Base-by-base conservation (phyloP, 768 basidiomycete genomes). In the Mycena polygramma region DNA sequence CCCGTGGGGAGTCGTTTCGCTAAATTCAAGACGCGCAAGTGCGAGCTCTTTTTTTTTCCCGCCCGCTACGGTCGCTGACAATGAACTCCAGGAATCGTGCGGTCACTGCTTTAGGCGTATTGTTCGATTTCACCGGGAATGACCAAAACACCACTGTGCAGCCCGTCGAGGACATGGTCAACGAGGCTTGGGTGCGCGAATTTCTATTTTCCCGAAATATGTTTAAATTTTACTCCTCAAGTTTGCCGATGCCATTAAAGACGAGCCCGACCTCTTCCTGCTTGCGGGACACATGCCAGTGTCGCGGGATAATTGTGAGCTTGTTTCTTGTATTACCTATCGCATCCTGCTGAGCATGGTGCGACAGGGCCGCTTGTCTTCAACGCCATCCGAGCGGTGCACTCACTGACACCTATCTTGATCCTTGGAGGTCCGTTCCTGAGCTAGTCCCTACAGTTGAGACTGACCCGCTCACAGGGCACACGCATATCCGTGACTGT, bases 221-320 rank as follows among this genome's bases (percentile, higher is more conserved):
- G n/a, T n/a, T n/a, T n/a, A n/a, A n/a, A n/a, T n/a, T 35, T 63
- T 8, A 36, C 10, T 68, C 17, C 35, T 39, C 37, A 36, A 93
- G 95, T 97, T 97, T 78, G 73, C 80, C 1, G 90, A 93, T 17
- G 94, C 92, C 1, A 95, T 96, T 69, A 79, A 84, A 49, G 92
- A 94, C 11, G 90, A 91, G 75, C 94, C 95, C 17, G 94, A 96
- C 78, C 83, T 94, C 69, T 97, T 97, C 83, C 76, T 94, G 63
- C 86, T 94, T 62, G 87, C 86, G 64, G 90, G 91, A 19, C 95
- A 97, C 78, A 96, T 97, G 94, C 94, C 94, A 4, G 87, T 95
- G 7, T 79, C 87, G 14, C 79, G 85, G 52, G 90, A 94, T 74
- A 88, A 92, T 68, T 94, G 93, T 89, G 67, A 36, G 87, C 69